Evolutionary conservation across 805 yeast genomes (phyloP), one percentile per base, ranked within the genome.

Genomic region (Saturnispora halmiae): DNA sequence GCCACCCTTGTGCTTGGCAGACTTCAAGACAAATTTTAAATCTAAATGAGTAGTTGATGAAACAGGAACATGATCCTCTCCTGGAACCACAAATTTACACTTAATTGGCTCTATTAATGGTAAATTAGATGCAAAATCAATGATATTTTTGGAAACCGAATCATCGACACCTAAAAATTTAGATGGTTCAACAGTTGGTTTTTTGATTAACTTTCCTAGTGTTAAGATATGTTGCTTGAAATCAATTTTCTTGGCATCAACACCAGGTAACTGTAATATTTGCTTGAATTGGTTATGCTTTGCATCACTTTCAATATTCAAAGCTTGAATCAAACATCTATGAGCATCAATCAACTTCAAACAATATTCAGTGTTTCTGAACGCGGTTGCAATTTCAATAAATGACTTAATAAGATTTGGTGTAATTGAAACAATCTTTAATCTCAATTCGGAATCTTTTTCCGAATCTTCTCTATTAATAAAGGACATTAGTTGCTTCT

Each of bases 1-100:
- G 44, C 65, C 61, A n/a, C 73, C 65, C 54, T 79, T 79, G 45
- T 77, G 82, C 30, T 70, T 70, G 6, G 90, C 78, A 2, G 94
- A 83, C 51, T 79, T 77, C 30, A 86, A 75, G 33, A 84, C 59
- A 44, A 82, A 80, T 60, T 88, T 86, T 19, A 92, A 49, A 24
- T 76, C 77, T 44, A 94, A 65, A 60, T 85, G 88, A 7, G 85
- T 77, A 36, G 73, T 72, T 2, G 96, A 75, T 20, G 72, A 69
- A 21, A 95, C 81, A 0, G 87, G 75, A 22, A 83, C 77, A 24
- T 65, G 65, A 13, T 61, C 56, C 65, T 88, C 96, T 26, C 97
- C 97, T 3, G 95, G 90, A 32, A 90, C 95, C 47, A 72, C 70
- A 63, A 86, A 86, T 43, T 73, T 75, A 32, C 94, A 79, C 38